Conservation (phyloP, 306 rosid species). For the Castanea sativa region DNA sequence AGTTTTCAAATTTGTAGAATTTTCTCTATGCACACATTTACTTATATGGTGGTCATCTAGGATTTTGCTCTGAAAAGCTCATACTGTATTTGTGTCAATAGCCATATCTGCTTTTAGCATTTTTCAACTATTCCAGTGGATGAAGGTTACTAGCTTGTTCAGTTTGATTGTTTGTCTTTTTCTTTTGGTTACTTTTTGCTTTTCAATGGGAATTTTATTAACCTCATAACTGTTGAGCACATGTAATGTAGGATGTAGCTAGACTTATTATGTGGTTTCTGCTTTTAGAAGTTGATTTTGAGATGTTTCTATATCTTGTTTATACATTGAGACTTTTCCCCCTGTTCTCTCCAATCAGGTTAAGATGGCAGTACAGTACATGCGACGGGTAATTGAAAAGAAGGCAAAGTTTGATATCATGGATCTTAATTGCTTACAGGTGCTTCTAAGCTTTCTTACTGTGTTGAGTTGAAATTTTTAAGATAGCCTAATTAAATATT, state of each 20-base stretch:
- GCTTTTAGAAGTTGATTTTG: slow-evolving; percentile 1
- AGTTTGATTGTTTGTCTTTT: neutral
- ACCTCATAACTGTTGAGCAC: neutral
- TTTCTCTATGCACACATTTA: neutral
- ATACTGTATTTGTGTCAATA: neutral
- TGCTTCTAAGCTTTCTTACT: slow-evolving; percentile 28
- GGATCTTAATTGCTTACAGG: slow-evolving; percentile 90
- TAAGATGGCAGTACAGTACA: slow-evolving; percentile 91
- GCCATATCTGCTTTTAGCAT: neutral
- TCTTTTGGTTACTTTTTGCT: neutral
- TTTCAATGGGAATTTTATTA: neutral
- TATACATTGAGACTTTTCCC: neutral
- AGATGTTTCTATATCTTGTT: slow-evolving; percentile 14
- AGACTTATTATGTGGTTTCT: neutral
- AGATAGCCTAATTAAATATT: slow-evolving; percentile 11
- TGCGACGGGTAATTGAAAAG: slow-evolving; percentile 92
- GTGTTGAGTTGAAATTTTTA: slow-evolving; percentile 2
- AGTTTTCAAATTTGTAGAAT: neutral
- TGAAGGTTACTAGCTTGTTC: neutral
- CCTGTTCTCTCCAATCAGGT: slow-evolving; percentile 48
- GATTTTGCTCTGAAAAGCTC: neutral
- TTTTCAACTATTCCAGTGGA: neutral
- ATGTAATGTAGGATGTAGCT: neutral
- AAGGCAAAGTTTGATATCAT: slow-evolving; percentile 92
- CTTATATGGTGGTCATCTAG: no score